Base-by-base conservation (phyloP, 164 flowering plant species). In the Nymphaea thermarum region DNA sequence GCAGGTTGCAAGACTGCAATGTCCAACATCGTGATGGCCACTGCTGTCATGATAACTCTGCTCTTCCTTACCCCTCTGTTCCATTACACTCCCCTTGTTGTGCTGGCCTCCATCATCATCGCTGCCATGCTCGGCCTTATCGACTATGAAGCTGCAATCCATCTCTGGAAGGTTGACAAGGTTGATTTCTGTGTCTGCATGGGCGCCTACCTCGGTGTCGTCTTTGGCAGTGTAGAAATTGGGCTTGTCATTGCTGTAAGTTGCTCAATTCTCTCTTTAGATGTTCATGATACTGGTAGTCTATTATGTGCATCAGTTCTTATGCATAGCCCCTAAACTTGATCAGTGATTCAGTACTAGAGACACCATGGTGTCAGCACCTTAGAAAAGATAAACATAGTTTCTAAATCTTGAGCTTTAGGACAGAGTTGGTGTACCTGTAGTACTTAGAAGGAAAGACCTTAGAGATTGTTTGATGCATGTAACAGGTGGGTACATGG, bases 1-100 rank as follows among this genome's bases (percentile, higher is more conserved):
- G 90, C 93, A 4, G 96, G 93, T n/a, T 84, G 90, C 80, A 86
- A 83, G 74, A 79, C 84, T 5, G 89, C 91, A 11, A 80, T 85
- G 42, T 87, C 96, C 1, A 90, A 90, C 82, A 83, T 86, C 16
- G 93, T 88, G 6, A 87, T 87, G 93, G 88, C 96, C 2, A 53
- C 44, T 0, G 90, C 86, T 1, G 86, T 90, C 69, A 82, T 87
- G 87, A 62, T 87, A 51, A 85, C 89, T 3, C 45, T 90, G 57
- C 60, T 86, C 59, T 87, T 87, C 75, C 71, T 90, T 0, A 87
- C 86, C 2, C 93, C 90, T 3, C 44, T 87, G 73, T 90, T 90
- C 80, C 82, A 80, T 53, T 87, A 87, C 88, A 90, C 93, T 55
- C 96, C 96, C 12, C 75, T 83, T 5, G 91, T 87, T 43, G 90